Conservation (phyloP, 305 asterid genomes). For the Fraxinus albicans region DNA sequence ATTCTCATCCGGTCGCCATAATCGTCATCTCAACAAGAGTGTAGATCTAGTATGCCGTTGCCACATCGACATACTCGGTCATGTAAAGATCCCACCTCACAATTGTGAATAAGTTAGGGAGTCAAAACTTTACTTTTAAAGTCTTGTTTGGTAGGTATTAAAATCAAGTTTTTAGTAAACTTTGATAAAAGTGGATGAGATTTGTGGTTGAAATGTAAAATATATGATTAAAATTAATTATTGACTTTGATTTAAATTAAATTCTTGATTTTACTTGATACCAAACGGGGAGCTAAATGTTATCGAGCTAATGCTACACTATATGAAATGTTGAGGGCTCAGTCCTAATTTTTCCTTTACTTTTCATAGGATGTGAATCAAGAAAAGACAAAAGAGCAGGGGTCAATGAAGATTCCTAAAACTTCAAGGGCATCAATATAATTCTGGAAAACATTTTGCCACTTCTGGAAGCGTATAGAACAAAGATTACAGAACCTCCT, state of each 20-base stretch:
- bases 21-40: background rate
- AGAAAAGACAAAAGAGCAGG: background rate
- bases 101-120: background rate
- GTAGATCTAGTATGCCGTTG: background rate
- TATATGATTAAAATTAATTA: no score
- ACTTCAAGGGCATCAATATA: background rate
- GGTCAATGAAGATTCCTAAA: background rate
- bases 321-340: background rate
- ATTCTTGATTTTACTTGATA: background rate
- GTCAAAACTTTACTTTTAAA: background rate
- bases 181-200: no score
- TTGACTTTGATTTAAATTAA: no score
- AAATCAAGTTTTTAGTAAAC: background rate
- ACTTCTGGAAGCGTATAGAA: background rate
- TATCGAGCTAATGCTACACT: background rate
- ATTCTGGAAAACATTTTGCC: background rate
- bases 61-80: background rate
- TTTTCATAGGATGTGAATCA: background rate
- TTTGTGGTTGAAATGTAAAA: no score
- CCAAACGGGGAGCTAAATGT: background rate
- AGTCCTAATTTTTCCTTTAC: background rate
- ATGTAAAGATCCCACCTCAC: background rate
- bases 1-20: background rate
- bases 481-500: background rate
- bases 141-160: background rate